Evolutionary conservation across 305 asterid species (phyloP).

Genomic region (Petunia hybrid): DNA sequence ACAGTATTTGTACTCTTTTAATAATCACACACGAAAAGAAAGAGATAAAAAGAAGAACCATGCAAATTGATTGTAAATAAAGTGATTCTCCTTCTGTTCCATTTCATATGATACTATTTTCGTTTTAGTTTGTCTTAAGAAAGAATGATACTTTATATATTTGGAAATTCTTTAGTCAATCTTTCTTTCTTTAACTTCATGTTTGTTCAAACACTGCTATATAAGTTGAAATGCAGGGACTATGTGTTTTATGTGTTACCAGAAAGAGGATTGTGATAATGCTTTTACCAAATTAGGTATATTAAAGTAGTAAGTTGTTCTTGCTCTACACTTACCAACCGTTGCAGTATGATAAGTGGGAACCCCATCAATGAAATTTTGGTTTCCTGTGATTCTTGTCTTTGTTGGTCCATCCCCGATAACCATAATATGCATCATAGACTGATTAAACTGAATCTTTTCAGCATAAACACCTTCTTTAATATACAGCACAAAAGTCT

Average conservation of each 20-base stretch:
- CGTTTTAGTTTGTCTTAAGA: neutral
- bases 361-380: slow-evolving; percentile 61
- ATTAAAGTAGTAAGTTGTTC: no score
- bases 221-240: no score
- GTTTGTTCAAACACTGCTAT: no score
- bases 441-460: slow-evolving; percentile 45
- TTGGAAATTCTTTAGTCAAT: no score
- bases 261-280: no score
- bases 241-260: no score
- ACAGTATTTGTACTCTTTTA: neutral
- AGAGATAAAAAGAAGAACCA: no score
- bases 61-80: neutral
- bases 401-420: slow-evolving; percentile 76
- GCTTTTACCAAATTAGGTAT: no score
- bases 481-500: slow-evolving; percentile 52
- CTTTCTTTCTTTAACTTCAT: no score
- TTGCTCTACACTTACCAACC: slow-evolving; percentile 67
- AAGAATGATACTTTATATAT: neutral
- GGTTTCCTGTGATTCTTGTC: slow-evolving; percentile 68
- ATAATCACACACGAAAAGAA: no score
- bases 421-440: slow-evolving; percentile 43
- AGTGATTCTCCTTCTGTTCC: no score
- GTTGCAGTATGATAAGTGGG: slow-evolving; percentile 66
- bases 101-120: no score
- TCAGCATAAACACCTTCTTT: slow-evolving; percentile 68